phyloP scores from a whole-genome alignment of 129 eudicot species.

The Chrysanthemum lavandulifolium region DNA sequence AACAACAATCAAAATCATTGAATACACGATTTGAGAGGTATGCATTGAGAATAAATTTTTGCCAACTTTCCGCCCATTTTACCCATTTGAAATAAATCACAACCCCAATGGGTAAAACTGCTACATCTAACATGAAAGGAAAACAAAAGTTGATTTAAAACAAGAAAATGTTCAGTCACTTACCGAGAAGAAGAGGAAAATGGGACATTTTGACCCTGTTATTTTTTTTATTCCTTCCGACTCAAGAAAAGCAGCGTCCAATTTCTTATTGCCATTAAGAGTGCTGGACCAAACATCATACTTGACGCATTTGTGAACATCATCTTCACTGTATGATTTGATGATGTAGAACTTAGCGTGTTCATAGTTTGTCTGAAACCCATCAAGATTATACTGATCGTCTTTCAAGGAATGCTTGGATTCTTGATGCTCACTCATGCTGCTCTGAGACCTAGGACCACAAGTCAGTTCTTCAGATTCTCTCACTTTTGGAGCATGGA shows the following conservation, averaged over 20 bases:
- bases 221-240: constrained; percentile 48
- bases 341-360: constrained; percentile 74
- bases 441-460: constrained; percentile 73
- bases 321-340: constrained; percentile 95
- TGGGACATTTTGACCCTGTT: constrained; percentile 53
- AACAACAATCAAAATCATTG: no score
- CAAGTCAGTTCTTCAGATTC: constrained; percentile 68
- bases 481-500: constrained; percentile 36
- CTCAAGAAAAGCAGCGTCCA: constrained; percentile 63
- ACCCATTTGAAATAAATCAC: no score
- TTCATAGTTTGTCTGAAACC: constrained; percentile 55
- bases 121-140: not conserved
- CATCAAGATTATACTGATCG: constrained; percentile 60
- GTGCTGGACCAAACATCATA: constrained; percentile 97
- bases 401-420: constrained; percentile 25
- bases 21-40: no score
- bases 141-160: not conserved
- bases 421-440: constrained; percentile 33
- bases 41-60: no score
- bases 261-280: constrained; percentile 77
- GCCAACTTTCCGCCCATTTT: not conserved
- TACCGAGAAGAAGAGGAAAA: constrained; percentile 86
- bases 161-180: constrained; percentile 20
- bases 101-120: not conserved
- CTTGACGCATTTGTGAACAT: constrained; percentile 79